Evolutionary conservation across 139 green algal species (phyloP).

Genomic region (Coccomyxa sp.): DNA sequence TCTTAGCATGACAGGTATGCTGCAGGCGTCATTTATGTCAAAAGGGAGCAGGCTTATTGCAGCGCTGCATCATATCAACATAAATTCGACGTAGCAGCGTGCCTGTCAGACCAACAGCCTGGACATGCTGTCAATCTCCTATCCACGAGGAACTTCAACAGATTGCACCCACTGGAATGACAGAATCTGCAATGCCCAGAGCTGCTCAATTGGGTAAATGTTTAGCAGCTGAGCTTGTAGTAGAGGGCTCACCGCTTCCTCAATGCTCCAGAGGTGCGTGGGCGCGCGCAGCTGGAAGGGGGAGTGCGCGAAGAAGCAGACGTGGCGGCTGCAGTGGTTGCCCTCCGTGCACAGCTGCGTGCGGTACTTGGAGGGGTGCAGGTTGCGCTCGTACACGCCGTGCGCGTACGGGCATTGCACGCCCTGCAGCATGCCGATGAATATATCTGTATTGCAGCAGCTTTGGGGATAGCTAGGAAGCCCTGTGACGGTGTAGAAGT

Average conservation of each 20-base stretch:
- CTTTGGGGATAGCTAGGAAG: too few relatives aligned
- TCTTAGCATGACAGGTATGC: too few relatives aligned
- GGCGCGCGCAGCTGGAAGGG: slow-evolving; percentile 72
- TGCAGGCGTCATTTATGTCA: too few relatives aligned
- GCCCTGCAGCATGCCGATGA: slow-evolving; percentile 45
- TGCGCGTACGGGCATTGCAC: slow-evolving; percentile 81
- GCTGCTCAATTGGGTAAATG: too few relatives aligned
- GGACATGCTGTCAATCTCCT: too few relatives aligned
- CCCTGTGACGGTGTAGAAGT: too few relatives aligned
- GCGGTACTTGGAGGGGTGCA: slow-evolving; percentile 84
- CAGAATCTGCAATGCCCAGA: neutral
- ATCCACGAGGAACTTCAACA: too few relatives aligned
- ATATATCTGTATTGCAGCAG: too few relatives aligned
- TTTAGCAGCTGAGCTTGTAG: too few relatives aligned
- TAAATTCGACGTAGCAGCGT: too few relatives aligned
- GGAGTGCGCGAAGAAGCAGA: slow-evolving; percentile 95
- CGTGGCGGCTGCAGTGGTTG: slow-evolving; percentile 62
- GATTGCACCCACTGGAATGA: neutral
- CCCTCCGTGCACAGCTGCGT: slow-evolving; percentile 87
- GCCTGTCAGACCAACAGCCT: too few relatives aligned
- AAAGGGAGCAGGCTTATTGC: neutral
- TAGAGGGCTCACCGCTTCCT: neutral
- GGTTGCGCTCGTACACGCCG: slow-evolving; percentile 90
- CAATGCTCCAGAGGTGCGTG: slow-evolving; percentile 1
- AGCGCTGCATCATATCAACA: too few relatives aligned